A percentile compares a stretch with the other conserved stretches of the same genome.
These are phyloP conservation scores for Falciphora oryzae DNA, from an alignment of 2,329 filamentous ascomycete genomes.

Conservation along the genomic window DNA sequence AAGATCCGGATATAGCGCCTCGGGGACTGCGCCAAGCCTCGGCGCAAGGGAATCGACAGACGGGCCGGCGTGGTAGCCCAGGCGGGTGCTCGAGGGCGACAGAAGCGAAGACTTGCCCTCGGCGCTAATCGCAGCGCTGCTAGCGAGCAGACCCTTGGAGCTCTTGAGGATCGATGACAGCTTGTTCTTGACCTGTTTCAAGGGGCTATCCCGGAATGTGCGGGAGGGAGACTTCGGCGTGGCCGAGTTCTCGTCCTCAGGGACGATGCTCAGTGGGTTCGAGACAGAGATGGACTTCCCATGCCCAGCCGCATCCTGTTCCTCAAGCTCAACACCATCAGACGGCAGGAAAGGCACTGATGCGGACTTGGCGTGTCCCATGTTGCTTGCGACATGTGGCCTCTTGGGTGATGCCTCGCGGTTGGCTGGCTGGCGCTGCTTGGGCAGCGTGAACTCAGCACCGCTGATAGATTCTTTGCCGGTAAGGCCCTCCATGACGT, in stretches of 20 bases:
- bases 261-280: slow-evolving; percentile 47
- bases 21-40: slow-evolving; percentile 23
- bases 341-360: slow-evolving; percentile 52
- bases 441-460: slow-evolving; percentile 38
- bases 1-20: slow-evolving; percentile 40
- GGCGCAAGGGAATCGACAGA: slow-evolving; percentile 44
- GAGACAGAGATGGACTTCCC: slow-evolving; percentile 59
- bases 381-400: slow-evolving; percentile 23
- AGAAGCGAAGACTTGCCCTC: slow-evolving; percentile 54
- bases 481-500: slow-evolving; percentile 53
- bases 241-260: slow-evolving; percentile 35
- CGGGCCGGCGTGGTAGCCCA: slow-evolving; percentile 36
- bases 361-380: slow-evolving; percentile 54
- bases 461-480: slow-evolving; percentile 43
- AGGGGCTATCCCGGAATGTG: slow-evolving; percentile 62
- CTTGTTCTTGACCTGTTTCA: slow-evolving; percentile 90
- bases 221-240: slow-evolving; percentile 54
- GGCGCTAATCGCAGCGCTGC: slow-evolving; percentile 59
- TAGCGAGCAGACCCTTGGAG: slow-evolving; percentile 80
- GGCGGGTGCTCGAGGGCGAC: slow-evolving; percentile 45
- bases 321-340: slow-evolving; percentile 13
- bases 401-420: slow-evolving; percentile 30
- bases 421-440: slow-evolving; percentile 30
- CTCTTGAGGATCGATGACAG: slow-evolving; percentile 86
- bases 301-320: slow-evolving; percentile 22